Evolutionary conservation across 1,284 basidiomycete genomes (phyloP), one percentile per base, ranked within the genome.

Genomic region (Melampsora larici-populina): DNA sequence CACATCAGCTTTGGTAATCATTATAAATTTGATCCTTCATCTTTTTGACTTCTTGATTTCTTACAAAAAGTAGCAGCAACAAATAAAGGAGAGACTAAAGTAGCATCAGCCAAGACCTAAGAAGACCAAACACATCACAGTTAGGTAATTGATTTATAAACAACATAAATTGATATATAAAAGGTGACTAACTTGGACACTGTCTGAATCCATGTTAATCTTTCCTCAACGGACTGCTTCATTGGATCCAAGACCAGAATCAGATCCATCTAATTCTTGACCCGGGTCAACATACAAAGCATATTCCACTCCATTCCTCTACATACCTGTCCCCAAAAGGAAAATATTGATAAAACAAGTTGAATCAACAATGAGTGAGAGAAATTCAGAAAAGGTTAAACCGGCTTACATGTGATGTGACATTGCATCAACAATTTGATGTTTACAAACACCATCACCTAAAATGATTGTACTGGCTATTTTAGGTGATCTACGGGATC

Each of bases 221-320:
- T 84, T 84, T 63, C 83, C 83, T 83, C 83, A 84, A 71, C 81
- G 82, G 46, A 84, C 79, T 18, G 83, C 83, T 75, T 84, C 83
- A 78, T 84, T 83, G 5, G 83, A 83, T 48, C 83, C 73, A 0
- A 83, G 83, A 1, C 83, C 83, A 31, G 81, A 81, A 78, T 84
- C 83, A 0, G 81, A 82, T 0, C 83, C 83, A 74, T 84, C 83
- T 64, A 84, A 84, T 75, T 84, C 83, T 75, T 84, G 83, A 0
- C 83, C 83, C 5, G 83, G 84, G 70, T 84, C 84, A 79, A 84
- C 82, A 79, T 84, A 84, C 9, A 84, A 83, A n/a, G 82, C 82
- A 74, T 80, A 84, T 74, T 84, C 83, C 11, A 83, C 83, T 1
- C 83, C 83, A 69, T 84, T 84, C 63, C 83, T 80, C 76, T n/a